A percentile compares a stretch with the other conserved stretches of the same genome.
Evolutionary conservation across 495 filamentous ascomycete genomes (phyloP).

Genomic region (Hypoxylon lienhwacheense): DNA sequence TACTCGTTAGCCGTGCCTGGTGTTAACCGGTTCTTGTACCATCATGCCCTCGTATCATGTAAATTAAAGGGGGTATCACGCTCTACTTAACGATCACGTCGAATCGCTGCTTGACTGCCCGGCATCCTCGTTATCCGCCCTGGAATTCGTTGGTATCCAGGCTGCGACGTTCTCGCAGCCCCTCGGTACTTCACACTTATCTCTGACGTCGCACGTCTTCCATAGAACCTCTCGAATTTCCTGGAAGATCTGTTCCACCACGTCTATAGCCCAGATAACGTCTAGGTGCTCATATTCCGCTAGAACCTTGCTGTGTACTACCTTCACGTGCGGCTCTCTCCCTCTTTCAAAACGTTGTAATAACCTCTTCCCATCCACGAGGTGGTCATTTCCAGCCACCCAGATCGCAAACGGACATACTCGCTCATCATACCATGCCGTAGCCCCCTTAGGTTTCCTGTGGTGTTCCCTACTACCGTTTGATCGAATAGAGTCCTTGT

Average conservation of each 20-base stretch:
- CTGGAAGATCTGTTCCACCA: slow-evolving; percentile 76
- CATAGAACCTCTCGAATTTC: slow-evolving; percentile 85
- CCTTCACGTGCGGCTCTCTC: slow-evolving; percentile 75
- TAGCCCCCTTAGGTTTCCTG: slow-evolving; percentile 46
- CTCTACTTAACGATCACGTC: slow-evolving; percentile 15
- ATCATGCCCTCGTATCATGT: neutral
- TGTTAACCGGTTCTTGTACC: neutral
- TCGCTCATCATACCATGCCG: slow-evolving; percentile 79
- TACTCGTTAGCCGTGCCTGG: slow-evolving; percentile 9
- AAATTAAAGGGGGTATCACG: slow-evolving; percentile 28
- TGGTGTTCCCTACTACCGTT: slow-evolving; percentile 16
- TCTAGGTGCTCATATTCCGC: slow-evolving; percentile 94
- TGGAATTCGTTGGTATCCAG: slow-evolving; percentile 36
- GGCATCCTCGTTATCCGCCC: slow-evolving; percentile 10
- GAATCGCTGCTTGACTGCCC: slow-evolving; percentile 42
- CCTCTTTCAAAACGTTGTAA: slow-evolving; percentile 74
- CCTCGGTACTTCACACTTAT: slow-evolving; percentile 61
- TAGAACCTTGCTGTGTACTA: slow-evolving; percentile 83
- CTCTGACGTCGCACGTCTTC: slow-evolving; percentile 63
- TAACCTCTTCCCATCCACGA: slow-evolving; percentile 81
- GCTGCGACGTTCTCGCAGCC: slow-evolving; percentile 59
- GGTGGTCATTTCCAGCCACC: slow-evolving; percentile 76
- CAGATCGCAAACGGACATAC: slow-evolving; percentile 88
- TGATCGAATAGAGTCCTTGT: neutral
- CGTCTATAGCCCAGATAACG: slow-evolving; percentile 94